Percentiles rank a stretch among this genome's conserved stretches.
These are phyloP conservation scores for Psilocybe subaeruginosa DNA, from an alignment of 768 basidiomycete species.

Conservation along the genomic window DNA sequence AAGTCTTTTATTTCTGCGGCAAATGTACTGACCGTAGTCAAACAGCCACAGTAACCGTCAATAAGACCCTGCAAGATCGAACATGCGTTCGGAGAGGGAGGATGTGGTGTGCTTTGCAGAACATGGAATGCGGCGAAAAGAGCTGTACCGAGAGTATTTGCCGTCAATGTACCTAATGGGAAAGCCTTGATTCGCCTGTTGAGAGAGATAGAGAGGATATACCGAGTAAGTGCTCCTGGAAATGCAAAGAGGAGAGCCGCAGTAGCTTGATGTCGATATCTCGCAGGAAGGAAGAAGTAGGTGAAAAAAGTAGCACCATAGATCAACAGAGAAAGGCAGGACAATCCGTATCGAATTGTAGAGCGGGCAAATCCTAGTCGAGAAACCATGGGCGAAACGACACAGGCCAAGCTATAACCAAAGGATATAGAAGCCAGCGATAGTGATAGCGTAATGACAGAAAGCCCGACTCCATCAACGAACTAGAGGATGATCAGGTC, in stretches of 20 bases:
- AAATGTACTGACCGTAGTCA: constrained; percentile 95
- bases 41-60: constrained; percentile 94
- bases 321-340: constrained; percentile 57
- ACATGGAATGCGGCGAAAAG: constrained; percentile 76
- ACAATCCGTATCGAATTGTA: constrained; percentile 51
- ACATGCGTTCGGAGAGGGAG: constrained; percentile 60
- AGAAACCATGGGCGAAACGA: constrained; percentile 43
- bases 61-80: constrained; percentile 77
- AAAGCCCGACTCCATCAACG: constrained; percentile 83
- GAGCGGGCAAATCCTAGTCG: constrained; percentile 35
- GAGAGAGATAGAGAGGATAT: constrained; percentile 69
- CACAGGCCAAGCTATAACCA: constrained; percentile 65
- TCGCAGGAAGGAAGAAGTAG: constrained; percentile 72
- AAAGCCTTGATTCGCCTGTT: constrained; percentile 67
- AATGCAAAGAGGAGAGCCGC: constrained; percentile 89
- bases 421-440: constrained; percentile 78
- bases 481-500: constrained; percentile 49
- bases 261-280: constrained; percentile 78
- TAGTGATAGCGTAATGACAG: constrained; percentile 76
- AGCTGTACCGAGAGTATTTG: constrained; percentile 82
- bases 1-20: constrained; percentile 75
- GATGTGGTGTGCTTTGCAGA: constrained; percentile 56
- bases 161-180: constrained; percentile 79
- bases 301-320: constrained; percentile 79
- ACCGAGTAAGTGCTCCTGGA: constrained; percentile 87